phyloP scores from a whole-genome alignment of 371 early-diverging fungal species.

The Actinomortierella ambigua region DNA sequence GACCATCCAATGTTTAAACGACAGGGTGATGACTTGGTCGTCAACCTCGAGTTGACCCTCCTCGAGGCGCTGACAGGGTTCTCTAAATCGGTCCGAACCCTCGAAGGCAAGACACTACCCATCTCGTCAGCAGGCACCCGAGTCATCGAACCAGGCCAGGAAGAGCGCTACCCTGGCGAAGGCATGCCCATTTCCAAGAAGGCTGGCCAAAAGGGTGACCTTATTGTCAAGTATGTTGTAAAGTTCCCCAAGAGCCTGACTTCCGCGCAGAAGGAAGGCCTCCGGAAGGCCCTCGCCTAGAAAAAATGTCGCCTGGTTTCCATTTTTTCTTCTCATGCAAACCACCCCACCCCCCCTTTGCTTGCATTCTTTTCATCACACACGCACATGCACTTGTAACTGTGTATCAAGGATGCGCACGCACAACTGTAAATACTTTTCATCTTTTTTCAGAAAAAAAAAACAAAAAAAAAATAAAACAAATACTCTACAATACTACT shows the following conservation, averaged over 20 bases:
- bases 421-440: neutral
- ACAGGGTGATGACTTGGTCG: constrained; percentile 87
- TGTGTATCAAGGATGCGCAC: too few species aligned
- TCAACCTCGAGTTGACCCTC: constrained; percentile 69
- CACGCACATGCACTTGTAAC: too few species aligned
- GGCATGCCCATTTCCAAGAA: constrained; percentile 95
- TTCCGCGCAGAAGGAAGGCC: constrained; percentile 69
- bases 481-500: neutral
- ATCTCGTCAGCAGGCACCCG: constrained; percentile 61
- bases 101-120: constrained; percentile 78
- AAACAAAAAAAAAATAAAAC: constrained; percentile 4
- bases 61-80: constrained; percentile 88
- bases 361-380: too few species aligned
- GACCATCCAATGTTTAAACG: constrained; percentile 88
- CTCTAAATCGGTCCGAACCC: constrained; percentile 70
- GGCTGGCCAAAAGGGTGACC: constrained; percentile 85
- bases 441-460: neutral
- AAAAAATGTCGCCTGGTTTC: neutral
- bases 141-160: constrained; percentile 78
- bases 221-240: constrained; percentile 79
- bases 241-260: constrained; percentile 82
- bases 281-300: constrained; percentile 55
- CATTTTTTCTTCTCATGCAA: neutral
- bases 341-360: too few species aligned
- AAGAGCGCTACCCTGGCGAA: constrained; percentile 73